phyloP scores from a whole-genome alignment of 176 grass and related monocot species.

The Musa acuminata region DNA sequence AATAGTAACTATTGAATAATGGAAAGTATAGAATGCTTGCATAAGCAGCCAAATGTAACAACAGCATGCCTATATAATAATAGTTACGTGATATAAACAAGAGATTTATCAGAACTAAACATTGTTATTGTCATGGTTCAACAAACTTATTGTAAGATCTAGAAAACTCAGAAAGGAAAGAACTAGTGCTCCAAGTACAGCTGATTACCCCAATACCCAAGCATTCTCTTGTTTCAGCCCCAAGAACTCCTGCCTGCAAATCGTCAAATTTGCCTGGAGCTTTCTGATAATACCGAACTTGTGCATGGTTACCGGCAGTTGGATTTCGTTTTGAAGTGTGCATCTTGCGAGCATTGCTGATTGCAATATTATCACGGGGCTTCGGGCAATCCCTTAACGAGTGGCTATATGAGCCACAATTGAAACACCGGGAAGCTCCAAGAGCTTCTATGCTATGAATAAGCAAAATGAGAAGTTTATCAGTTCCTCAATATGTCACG shows the following conservation, averaged over 20 bases:
- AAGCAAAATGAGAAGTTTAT: slow-evolving; percentile 19
- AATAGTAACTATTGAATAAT: no score
- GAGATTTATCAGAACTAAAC: background rate
- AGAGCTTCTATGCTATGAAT: slow-evolving; percentile 38
- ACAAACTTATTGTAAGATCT: background rate
- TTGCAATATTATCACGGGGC: slow-evolving; percentile 75
- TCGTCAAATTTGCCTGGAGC: slow-evolving; percentile 74
- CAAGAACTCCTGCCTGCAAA: slow-evolving; percentile 78
- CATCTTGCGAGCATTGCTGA: slow-evolving; percentile 71
- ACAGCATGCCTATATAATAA: background rate
- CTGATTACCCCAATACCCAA: slow-evolving; percentile 76
- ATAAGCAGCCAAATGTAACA: background rate
- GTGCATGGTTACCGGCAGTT: slow-evolving; percentile 43
- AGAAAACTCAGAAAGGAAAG: no score
- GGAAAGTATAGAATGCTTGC: no score
- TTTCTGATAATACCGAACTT: slow-evolving; percentile 84
- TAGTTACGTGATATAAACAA: no score
- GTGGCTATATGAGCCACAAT: slow-evolving; percentile 93
- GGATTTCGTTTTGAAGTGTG: slow-evolving; percentile 57
- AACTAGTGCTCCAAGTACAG: background rate
- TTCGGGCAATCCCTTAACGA: slow-evolving; percentile 76
- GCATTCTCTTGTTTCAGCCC: slow-evolving; percentile 85
- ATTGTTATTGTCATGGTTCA: background rate
- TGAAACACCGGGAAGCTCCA: slow-evolving; percentile 90
- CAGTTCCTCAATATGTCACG: slow-evolving; percentile 6